These are phyloP conservation scores for Alternaria sp. DNA, from an alignment of 2,329 filamentous ascomycete genomes.

Conservation along the genomic window DNA sequence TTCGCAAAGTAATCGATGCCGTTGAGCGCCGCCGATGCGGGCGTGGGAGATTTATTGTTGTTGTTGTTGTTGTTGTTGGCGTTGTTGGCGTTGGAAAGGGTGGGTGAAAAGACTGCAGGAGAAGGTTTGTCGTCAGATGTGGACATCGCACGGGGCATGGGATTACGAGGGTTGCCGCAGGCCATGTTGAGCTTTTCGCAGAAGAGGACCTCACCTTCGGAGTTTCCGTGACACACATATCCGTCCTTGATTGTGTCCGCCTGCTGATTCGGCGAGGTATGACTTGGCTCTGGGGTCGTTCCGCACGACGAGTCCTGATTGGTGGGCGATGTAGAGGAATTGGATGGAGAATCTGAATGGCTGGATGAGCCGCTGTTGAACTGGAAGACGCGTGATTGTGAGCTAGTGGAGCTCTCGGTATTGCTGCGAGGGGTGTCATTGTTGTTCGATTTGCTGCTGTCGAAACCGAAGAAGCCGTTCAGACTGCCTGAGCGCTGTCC, in stretches of 20 bases:
- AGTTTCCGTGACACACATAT: constrained; percentile 58
- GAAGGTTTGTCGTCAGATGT: constrained; percentile 52
- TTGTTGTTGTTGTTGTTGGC: not conserved
- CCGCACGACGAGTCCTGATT: constrained; percentile 68
- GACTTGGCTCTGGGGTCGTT: constrained; percentile 79
- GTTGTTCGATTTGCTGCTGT: constrained; percentile 22
- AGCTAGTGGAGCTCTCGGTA: constrained; percentile 53
- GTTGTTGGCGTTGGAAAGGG: no score
- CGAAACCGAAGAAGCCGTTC: constrained; percentile 36
- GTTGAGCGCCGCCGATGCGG: constrained; percentile 57
- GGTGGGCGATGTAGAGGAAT: constrained; percentile 60
- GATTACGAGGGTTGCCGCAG: constrained; percentile 63
- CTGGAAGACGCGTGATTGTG: constrained; percentile 58
- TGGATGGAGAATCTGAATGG: constrained; percentile 61
- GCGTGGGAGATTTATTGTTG: constrained; percentile 37
- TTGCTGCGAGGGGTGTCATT: constrained; percentile 37
- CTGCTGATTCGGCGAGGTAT: constrained; percentile 76
- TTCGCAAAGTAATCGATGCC: constrained; percentile 78
- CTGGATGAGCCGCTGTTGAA: constrained; percentile 59
- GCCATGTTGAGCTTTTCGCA: constrained; percentile 65
- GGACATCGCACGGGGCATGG: constrained; percentile 60
- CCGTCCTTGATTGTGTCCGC: constrained; percentile 61
- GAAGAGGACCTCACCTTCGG: constrained; percentile 62
- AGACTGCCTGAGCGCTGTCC: constrained; percentile 48
- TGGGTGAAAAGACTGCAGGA: constrained; percentile 41